phyloP scores from a whole-genome alignment of 441 rosid species.

The Metrosideros polymorpha region DNA sequence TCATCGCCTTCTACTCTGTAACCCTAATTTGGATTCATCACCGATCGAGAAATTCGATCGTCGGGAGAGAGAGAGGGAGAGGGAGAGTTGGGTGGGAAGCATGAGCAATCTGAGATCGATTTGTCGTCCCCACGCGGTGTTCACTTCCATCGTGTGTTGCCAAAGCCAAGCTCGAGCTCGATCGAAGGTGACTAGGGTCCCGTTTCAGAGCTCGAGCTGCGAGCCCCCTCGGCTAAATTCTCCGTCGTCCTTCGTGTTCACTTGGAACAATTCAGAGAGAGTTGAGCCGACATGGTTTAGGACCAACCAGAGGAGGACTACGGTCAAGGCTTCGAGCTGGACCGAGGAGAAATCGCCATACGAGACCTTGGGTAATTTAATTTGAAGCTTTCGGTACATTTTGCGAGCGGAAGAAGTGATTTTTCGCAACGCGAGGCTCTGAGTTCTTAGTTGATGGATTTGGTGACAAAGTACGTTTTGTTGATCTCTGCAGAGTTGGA shows the following conservation, averaged over 20 bases:
- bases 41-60: not conserved
- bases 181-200: conserved; percentile 29
- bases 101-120: conserved; percentile 68
- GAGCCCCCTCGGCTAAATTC: conserved; percentile 24
- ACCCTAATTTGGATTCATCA: conserved; percentile 1
- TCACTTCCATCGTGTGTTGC: conserved; percentile 45
- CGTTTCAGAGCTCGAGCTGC: conserved; percentile 30
- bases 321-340: conserved; percentile 62
- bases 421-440: not conserved
- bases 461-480: not conserved
- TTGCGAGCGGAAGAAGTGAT: not conserved
- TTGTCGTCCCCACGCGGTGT: conserved; percentile 51
- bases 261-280: conserved; percentile 20
- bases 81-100: not conserved
- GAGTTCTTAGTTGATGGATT: not conserved
- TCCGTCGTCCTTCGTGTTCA: conserved; percentile 30
- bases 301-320: conserved; percentile 46
- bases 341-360: conserved; percentile 69
- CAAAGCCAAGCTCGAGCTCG: conserved; percentile 33
- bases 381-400: not conserved
- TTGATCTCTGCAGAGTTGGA: conserved; percentile 50
- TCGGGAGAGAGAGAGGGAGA: not conserved
- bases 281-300: conserved; percentile 36
- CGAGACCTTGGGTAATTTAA: conserved; percentile 71
- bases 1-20: not conserved